Percentiles rank a stretch among this genome's conserved stretches.
phyloP scores from a whole-genome alignment of 2,329 filamentous ascomycete genomes.

The Pseudogymnoascus sp. region DNA sequence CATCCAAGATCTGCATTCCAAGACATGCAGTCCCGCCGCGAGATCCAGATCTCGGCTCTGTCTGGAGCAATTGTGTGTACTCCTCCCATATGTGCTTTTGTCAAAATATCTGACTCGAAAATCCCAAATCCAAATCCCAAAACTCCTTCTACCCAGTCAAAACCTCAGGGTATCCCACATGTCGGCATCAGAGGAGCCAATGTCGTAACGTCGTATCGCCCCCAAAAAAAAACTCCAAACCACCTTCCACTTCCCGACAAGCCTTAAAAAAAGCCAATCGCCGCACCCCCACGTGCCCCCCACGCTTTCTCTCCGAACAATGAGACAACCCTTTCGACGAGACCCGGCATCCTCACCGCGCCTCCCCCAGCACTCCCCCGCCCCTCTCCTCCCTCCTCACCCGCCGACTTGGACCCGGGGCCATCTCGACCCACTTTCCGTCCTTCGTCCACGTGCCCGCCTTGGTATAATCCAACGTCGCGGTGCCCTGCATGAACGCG shows the following conservation, averaged over 20 bases:
- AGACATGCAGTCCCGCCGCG: not conserved
- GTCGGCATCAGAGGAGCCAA: constrained; percentile 3
- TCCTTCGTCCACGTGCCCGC: constrained; percentile 61
- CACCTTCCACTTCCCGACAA: not conserved
- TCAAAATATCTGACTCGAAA: not conserved
- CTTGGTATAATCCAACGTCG: constrained; percentile 63
- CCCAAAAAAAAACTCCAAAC: not conserved
- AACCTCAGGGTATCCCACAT: not conserved
- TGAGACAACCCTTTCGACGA: no score
- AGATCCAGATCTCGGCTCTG: not conserved
- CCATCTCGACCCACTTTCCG: constrained; percentile 59
- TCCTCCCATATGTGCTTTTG: not conserved
- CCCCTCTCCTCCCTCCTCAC: not conserved
- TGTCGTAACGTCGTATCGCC: constrained; percentile 4
- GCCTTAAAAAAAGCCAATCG: not conserved
- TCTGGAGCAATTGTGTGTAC: constrained; percentile 1
- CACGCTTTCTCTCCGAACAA: not conserved
- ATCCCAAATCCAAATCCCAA: not conserved
- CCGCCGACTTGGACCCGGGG: constrained; percentile 3
- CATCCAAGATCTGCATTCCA: not conserved
- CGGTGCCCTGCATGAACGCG: constrained; percentile 60
- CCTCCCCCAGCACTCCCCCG: not conserved
- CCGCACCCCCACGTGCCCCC: not conserved
- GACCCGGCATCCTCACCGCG: not conserved
- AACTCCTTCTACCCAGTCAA: not conserved